Base-by-base conservation (phyloP, 2,329 filamentous ascomycete species). In the Exophiala sideris region DNA sequence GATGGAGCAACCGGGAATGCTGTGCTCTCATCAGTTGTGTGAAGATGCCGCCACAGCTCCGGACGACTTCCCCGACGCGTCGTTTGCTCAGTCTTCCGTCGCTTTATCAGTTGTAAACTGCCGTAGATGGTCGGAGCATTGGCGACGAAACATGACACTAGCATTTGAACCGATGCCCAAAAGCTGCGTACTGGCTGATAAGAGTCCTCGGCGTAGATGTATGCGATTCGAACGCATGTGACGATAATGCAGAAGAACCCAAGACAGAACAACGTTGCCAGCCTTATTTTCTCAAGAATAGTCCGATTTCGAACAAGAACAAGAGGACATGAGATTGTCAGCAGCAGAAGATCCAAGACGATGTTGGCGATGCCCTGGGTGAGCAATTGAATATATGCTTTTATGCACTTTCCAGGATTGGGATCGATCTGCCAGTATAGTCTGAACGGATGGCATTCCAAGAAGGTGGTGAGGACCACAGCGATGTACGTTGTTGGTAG, bases 381-480 rank as follows among this genome's bases (percentile, higher is more conserved):
- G 20, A 71, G 54, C 4, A 72, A 61, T 45, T 73, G 69, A 7
- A 68, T 20, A 20, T 67, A 65, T 12, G 68, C 68, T 51, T 64
- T 53, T 33, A 63, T 59, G 57, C 69, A 72, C 61, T n/a, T 65
- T 64, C 69, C 70, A 47, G 70, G 68, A 50, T 65, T 61, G 42
- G 69, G 80, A 1, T 75, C 61, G 48, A 83, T 76, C 63, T 81
- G 79, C 79, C 79, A 83, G 65, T 83, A 82, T 49, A 80, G 75
- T 45, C 69, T 62, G 60, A 82, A 76, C 2, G 79, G 79, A 10
- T 72, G 56, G 55, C 70, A 73, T 60, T 72, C 70, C 53, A 61
- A 61, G 53, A 72, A 69, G 2, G 67, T 70, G 7, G 63, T 58
- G 35, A 70, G 64, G 39, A 71, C 65, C 39, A 69, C 67, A 8